Base-by-base conservation (phyloP, 2,329 filamentous ascomycete species). In the Thielaviopsis populi region DNA sequence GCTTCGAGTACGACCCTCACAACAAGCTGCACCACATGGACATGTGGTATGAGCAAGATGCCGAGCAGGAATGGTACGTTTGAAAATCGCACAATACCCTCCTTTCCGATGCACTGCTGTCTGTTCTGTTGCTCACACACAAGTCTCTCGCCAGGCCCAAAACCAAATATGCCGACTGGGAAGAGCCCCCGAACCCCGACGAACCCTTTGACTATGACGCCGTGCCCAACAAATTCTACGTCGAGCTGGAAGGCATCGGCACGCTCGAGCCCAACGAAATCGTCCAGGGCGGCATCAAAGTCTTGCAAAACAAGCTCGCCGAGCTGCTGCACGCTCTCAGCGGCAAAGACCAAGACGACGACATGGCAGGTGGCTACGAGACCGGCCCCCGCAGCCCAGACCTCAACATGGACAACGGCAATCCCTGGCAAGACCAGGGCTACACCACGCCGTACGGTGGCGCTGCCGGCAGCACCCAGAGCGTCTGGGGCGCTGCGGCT, bases 1-100 rank as follows among this genome's bases (percentile, higher is more conserved):
- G 90, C 27, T 99, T 99, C 73, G 94, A 99, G 75, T 99, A 99
- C 74, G 94, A 99, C 73, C 94, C 94, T 66, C 88, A 95, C 74
- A 99, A 99, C 77, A 96, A 95, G 76, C 78, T 99, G 68, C 83
- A 86, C 68, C 94, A 99, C 75, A 80, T 94, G 64, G 89, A 95
- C 71, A 84, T 95, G 74, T 99, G 94, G 94, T 96, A 90, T 73
- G 94, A 99, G 78, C 76, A 76, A 68, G 88, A 95, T 74, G 76
- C 89, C 1, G 80, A 83, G 66, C 82, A 84, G 70, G 92, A 96
- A 79, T 96, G 91, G 91, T 95, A 77, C 74, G 85, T 76, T 65
- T 17, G 33, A 50, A 61, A 13, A 41, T 24, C 22, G 8, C 22
- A 37, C 15, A 53, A 37, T 24, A 15, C 6, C 27, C 43, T 6